A percentile compares a stretch with the other conserved stretches of the same genome.
Conservation (phyloP, 192 early-diverging fungal genomes). For the Coemansia sp. region DNA sequence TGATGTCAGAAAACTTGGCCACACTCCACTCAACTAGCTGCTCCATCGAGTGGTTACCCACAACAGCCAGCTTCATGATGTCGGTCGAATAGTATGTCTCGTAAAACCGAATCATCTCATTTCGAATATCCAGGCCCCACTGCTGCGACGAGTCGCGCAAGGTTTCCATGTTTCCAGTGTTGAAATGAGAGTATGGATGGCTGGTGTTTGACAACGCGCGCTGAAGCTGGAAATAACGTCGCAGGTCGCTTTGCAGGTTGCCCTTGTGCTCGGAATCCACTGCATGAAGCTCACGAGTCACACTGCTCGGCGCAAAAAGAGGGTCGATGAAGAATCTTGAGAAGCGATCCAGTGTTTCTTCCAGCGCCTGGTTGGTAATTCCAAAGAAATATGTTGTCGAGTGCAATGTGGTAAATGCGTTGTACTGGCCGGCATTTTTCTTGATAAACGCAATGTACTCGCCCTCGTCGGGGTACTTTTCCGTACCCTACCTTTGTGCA, state of each 20-base stretch:
- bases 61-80: conserved; percentile 84
- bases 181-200: conserved; percentile 56
- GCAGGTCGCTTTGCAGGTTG: conserved; percentile 67
- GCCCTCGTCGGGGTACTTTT: conserved; percentile 68
- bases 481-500: conserved; percentile 39
- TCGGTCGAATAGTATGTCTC: conserved; percentile 85
- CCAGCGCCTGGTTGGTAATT: conserved; percentile 42
- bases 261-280: conserved; percentile 94
- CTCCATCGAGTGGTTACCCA: conserved; percentile 77
- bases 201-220: conserved; percentile 47
- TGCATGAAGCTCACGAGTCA: conserved; percentile 80
- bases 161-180: conserved; percentile 72
- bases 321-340: conserved; percentile 85
- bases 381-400: conserved; percentile 22
- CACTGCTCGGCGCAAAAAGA: conserved; percentile 73
- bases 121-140: background rate
- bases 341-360: conserved; percentile 63
- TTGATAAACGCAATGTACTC: conserved; percentile 53
- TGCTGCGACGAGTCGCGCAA: conserved; percentile 50
- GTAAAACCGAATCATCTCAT: conserved; percentile 79
- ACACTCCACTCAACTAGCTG: conserved; percentile 73
- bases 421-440: conserved; percentile 24
- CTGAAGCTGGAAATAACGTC: background rate
- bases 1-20: conserved; percentile 72
- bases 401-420: conserved; percentile 25